Conservation (phyloP, 2,329 filamentous ascomycete species). For the Diplodia corticola region DNA sequence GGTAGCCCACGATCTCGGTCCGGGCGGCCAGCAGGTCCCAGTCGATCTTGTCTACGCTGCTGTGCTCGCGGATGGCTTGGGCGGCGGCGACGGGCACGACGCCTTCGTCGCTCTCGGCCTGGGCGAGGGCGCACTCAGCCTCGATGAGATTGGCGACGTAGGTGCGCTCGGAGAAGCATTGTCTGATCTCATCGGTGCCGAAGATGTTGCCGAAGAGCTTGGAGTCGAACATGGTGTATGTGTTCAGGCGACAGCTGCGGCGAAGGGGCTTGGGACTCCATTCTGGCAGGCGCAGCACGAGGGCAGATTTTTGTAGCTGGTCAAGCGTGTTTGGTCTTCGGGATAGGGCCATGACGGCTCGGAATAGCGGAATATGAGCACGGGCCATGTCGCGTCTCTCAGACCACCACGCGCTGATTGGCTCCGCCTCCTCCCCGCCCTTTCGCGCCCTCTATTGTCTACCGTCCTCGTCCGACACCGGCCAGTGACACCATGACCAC, state of each 20-base stretch:
- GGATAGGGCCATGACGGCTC: not conserved
- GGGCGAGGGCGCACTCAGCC: constrained; percentile 54
- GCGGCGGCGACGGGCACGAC: constrained; percentile 47
- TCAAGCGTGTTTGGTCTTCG: not conserved
- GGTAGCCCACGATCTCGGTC: constrained; percentile 58
- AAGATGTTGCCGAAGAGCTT: constrained; percentile 54
- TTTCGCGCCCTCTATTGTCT: too few species aligned
- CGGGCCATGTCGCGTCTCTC: too few species aligned
- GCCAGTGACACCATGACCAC: not conserved
- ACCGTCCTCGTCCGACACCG: not conserved
- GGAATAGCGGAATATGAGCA: not conserved
- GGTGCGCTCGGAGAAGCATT: constrained; percentile 53
- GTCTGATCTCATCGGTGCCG: constrained; percentile 53
- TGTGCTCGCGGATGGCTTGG: constrained; percentile 37
- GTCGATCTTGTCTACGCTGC: constrained; percentile 42
- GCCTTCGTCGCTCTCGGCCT: constrained; percentile 51
- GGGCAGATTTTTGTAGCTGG: not conserved
- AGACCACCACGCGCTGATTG: not conserved
- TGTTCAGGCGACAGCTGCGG: not conserved
- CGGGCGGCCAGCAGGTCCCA: constrained; percentile 46
- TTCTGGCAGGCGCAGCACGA: not conserved
- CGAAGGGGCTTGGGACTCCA: not conserved
- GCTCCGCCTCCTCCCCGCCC: not conserved
- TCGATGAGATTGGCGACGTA: constrained; percentile 53
- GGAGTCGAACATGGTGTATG: constrained; percentile 44